These are phyloP conservation scores for Erodium texanum DNA, from an alignment of 441 rosid species.

Conservation along the genomic window DNA sequence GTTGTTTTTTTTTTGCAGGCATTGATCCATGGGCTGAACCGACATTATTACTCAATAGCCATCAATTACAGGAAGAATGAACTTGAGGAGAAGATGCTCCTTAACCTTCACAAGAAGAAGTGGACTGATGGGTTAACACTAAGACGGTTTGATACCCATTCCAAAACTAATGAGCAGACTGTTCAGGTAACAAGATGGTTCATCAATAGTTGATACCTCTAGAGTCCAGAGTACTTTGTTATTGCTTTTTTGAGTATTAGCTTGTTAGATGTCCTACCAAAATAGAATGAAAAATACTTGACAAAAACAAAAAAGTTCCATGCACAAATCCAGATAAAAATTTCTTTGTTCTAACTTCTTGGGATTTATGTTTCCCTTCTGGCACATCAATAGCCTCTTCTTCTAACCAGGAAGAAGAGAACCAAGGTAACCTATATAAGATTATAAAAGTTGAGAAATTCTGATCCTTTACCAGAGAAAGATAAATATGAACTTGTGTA, in stretches of 20 bases:
- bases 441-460: not conserved
- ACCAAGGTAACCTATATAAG: not conserved
- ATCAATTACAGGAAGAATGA: slow-evolving; percentile 96
- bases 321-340: not conserved
- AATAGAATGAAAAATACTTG: not conserved
- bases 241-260: not conserved
- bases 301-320: not conserved
- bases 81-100: slow-evolving; percentile 97
- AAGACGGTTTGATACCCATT: slow-evolving; percentile 73
- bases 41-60: slow-evolving; percentile 94
- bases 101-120: slow-evolving; percentile 97
- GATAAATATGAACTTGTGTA: not conserved
- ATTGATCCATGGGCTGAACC: slow-evolving; percentile 84
- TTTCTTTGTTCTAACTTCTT: not conserved
- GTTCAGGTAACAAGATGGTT: slow-evolving; percentile 56
- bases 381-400: not conserved
- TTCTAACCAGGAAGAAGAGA: not conserved
- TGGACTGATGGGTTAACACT: slow-evolving; percentile 97
- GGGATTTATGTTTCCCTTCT: not conserved
- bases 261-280: not conserved
- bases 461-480: too few species aligned
- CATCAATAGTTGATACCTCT: not conserved
- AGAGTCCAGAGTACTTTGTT: not conserved
- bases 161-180: slow-evolving; percentile 87
- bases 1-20: slow-evolving; percentile 39